Conservation (phyloP, 352 stramenopile genomes). For the Pythium scleroteichum region DNA sequence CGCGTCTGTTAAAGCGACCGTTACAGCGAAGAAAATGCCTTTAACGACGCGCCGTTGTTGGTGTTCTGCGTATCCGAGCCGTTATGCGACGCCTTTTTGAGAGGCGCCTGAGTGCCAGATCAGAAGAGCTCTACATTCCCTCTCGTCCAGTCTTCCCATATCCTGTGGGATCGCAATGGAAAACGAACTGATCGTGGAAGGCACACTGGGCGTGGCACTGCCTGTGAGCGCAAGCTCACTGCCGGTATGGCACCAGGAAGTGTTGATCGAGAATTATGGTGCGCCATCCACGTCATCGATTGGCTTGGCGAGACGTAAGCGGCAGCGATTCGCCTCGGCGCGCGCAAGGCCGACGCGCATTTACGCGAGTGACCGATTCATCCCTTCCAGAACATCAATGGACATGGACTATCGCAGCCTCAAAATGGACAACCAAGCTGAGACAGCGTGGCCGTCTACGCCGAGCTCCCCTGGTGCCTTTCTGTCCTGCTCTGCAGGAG, state of each 20-base stretch:
- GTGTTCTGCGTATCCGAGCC: too few species aligned
- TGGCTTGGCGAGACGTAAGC: conserved; percentile 26
- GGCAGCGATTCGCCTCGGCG: conserved; percentile 26
- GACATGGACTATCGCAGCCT: conserved; percentile 52
- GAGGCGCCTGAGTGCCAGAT: too few species aligned
- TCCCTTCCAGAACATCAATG: conserved; percentile 38
- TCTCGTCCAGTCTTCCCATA: neutral
- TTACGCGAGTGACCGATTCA: conserved; percentile 49
- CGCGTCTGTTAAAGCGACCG: neutral
- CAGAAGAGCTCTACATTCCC: too few species aligned
- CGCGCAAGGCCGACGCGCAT: conserved; percentile 8
- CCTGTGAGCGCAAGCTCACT: conserved; percentile 23
- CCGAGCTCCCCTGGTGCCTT: neutral
- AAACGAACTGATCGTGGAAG: conserved; percentile 26
- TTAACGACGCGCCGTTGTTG: neutral
- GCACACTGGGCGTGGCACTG: conserved; percentile 29
- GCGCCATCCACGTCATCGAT: neutral
- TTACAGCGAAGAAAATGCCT: neutral
- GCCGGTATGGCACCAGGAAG: conserved; percentile 35
- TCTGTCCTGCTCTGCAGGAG: neutral
- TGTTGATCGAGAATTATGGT: conserved; percentile 18
- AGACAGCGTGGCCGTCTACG: neutral
- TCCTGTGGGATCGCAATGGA: conserved; percentile 14
- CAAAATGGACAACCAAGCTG: conserved; percentile 20
- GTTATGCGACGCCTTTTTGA: too few species aligned